phyloP scores from a whole-genome alignment of 768 basidiomycete species.

The Tricholoma flavovirens region DNA sequence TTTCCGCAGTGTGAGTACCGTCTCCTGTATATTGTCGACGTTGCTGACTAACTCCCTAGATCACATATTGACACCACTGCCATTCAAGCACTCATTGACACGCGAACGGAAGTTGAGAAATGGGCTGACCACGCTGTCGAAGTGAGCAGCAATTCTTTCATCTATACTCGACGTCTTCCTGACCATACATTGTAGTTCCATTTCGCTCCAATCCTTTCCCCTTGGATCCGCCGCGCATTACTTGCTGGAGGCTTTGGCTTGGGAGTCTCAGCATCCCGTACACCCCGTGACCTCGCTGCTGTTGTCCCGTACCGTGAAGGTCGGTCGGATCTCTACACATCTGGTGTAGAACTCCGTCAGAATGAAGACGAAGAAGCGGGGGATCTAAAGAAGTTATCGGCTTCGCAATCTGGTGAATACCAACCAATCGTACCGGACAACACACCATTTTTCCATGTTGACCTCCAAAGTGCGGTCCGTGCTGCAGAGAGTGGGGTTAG shows the following conservation, averaged over 20 bases:
- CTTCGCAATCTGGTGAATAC: slow-evolving; percentile 16
- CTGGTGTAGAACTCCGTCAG: slow-evolving; percentile 7
- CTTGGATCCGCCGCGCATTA: slow-evolving; percentile 89
- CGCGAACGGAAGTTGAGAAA: slow-evolving; percentile 79
- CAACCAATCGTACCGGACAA: slow-evolving; percentile 41
- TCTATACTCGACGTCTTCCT: background rate
- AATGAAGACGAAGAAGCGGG: slow-evolving; percentile 29
- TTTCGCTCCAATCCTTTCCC: slow-evolving; percentile 86
- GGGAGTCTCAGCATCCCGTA: slow-evolving; percentile 38
- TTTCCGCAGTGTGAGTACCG: slow-evolving; percentile 65
- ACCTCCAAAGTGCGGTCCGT: slow-evolving; percentile 64
- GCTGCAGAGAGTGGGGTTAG: slow-evolving; percentile 52
- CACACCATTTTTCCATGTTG: slow-evolving; percentile 91
- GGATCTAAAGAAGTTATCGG: slow-evolving; percentile 27
- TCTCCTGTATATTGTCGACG: background rate
- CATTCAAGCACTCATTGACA: slow-evolving; percentile 86
- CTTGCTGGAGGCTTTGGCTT: slow-evolving; percentile 88
- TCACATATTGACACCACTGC: slow-evolving; percentile 90
- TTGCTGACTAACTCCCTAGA: slow-evolving; percentile 28
- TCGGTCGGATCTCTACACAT: slow-evolving; percentile 22
- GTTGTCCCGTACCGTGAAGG: slow-evolving; percentile 63
- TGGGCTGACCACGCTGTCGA: slow-evolving; percentile 78
- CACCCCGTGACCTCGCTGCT: slow-evolving; percentile 63
- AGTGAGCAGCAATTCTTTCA: slow-evolving; percentile 29
- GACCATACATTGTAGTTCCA: slow-evolving; percentile 59